Evolutionary conservation across 257 asterid genomes (phyloP).

Genomic region (Solanum chmielewskii): DNA sequence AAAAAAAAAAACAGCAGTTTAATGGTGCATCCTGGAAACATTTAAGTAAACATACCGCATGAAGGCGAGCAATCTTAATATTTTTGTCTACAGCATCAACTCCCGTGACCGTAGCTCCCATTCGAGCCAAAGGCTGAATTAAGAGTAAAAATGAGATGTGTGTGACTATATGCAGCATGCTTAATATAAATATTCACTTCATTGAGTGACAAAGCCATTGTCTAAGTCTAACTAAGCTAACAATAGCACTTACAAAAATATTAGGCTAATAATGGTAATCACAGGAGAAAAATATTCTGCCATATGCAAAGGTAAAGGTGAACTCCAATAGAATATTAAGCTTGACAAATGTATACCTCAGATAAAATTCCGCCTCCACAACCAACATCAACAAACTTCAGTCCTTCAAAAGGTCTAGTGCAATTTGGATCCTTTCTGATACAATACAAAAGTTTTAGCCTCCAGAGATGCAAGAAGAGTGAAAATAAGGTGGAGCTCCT

Average conservation of each 20-base stretch:
- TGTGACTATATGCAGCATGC: neutral
- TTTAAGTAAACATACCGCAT: conserved; percentile 49
- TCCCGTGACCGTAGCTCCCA: conserved; percentile 85
- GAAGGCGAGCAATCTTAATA: conserved; percentile 73
- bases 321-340: neutral
- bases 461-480: neutral
- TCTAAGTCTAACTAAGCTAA: neutral
- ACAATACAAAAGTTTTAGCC: conserved; percentile 19
- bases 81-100: conserved; percentile 94
- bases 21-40: neutral
- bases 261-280: neutral
- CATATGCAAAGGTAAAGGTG: neutral
- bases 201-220: neutral
- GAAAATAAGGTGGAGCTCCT: neutral
- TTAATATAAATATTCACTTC: neutral
- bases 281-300: neutral
- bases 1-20: neutral
- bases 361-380: conserved; percentile 96
- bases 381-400: conserved; percentile 77
- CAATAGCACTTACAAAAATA: neutral
- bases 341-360: conserved; percentile 45
- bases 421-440: conserved; percentile 62
- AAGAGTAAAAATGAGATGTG: neutral
- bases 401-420: conserved; percentile 80
- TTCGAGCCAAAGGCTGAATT: conserved; percentile 81